Percentiles rank a stretch among this genome's conserved stretches.
phyloP scores from a whole-genome alignment of 352 stramenopile genomes.

The Phytophthora uliginosa region DNA sequence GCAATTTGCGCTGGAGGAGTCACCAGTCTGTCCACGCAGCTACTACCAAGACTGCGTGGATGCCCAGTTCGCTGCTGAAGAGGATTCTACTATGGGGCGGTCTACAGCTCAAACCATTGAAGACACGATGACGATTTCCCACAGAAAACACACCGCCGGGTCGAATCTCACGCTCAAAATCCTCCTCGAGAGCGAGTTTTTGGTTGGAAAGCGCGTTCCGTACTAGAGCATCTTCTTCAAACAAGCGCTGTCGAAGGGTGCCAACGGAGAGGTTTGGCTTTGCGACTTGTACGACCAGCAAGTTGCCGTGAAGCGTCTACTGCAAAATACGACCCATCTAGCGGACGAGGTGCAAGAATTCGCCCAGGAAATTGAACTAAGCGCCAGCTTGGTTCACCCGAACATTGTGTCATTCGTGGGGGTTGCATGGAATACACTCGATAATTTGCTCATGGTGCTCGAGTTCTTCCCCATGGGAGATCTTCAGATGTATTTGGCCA shows the following conservation, averaged over 20 bases:
- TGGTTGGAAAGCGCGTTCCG: conserved; percentile 27
- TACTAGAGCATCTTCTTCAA: conserved; percentile 40
- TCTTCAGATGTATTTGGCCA: conserved; percentile 44
- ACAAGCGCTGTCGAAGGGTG: conserved; percentile 45
- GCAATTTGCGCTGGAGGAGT: conserved; percentile 18
- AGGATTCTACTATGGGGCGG: not conserved
- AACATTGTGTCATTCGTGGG: conserved; percentile 49
- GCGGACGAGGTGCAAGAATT: conserved; percentile 49
- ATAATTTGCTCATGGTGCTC: conserved; percentile 53
- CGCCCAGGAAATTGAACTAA: conserved; percentile 48
- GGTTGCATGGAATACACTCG: conserved; percentile 59
- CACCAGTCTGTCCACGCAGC: conserved; percentile 3
- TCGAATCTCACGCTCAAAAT: conserved; percentile 29
- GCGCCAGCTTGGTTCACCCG: conserved; percentile 37
- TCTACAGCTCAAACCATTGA: conserved; percentile 9
- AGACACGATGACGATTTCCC: conserved; percentile 10
- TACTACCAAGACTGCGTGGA: conserved; percentile 1
- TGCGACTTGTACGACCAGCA: conserved; percentile 35
- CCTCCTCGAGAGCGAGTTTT: conserved; percentile 21
- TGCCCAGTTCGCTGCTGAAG: not conserved
- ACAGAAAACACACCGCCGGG: conserved; percentile 6
- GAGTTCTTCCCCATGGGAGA: conserved; percentile 58
- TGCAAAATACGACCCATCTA: conserved; percentile 34
- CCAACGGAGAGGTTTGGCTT: conserved; percentile 64
- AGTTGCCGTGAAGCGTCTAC: conserved; percentile 57